phyloP scores from a whole-genome alignment of 2,329 filamentous ascomycete species.

The Fusarium compactum region DNA sequence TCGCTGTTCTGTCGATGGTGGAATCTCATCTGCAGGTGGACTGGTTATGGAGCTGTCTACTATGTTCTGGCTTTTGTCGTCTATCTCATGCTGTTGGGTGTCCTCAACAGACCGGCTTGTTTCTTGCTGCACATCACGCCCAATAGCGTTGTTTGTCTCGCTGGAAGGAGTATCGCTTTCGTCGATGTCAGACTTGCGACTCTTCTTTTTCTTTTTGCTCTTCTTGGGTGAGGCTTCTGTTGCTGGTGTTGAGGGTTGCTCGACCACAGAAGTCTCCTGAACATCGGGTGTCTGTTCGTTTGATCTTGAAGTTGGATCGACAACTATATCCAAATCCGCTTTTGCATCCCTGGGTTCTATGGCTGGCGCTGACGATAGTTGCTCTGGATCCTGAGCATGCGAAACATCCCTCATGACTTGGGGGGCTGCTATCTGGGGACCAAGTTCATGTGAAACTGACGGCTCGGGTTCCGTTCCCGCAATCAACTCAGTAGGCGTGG shows the following conservation, averaged over 20 bases:
- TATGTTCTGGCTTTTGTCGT: neutral
- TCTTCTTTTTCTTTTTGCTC: slow-evolving; percentile 20
- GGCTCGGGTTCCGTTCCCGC: neutral
- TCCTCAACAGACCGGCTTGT: neutral
- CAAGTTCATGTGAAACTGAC: neutral
- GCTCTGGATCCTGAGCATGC: neutral
- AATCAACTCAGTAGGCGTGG: neutral
- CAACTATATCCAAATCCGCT: neutral
- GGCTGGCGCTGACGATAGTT: neutral
- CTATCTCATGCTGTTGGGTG: neutral
- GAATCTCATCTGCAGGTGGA: neutral
- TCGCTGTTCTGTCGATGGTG: neutral
- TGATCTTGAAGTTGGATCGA: neutral
- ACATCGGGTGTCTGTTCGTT: neutral
- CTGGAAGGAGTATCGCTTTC: neutral
- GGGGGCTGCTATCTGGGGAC: neutral
- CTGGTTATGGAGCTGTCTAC: neutral
- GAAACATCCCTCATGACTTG: neutral
- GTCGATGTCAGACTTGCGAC: neutral
- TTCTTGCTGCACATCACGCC: slow-evolving; percentile 2
- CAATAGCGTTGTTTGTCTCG: neutral
- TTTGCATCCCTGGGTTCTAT: neutral
- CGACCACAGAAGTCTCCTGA: neutral
- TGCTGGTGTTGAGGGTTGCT: neutral
- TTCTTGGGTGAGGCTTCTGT: slow-evolving; percentile 10